A percentile compares a stretch with the other conserved stretches of the same genome.
Evolutionary conservation across 257 asterid species (phyloP).

Genomic region (Henckelia pumila): DNA sequence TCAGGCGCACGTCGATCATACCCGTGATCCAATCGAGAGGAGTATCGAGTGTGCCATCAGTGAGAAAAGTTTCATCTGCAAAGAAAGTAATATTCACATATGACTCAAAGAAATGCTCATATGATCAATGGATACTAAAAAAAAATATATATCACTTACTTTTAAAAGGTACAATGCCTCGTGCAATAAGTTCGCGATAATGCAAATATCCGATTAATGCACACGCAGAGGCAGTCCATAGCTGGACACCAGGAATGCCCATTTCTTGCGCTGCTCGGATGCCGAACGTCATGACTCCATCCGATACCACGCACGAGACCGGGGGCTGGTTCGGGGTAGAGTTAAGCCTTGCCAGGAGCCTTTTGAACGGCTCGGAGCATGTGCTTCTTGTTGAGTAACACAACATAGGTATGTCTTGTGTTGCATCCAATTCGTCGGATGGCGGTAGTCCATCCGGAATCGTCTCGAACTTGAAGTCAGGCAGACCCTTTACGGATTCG

Average conservation of each 20-base stretch:
- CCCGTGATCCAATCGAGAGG: constrained; percentile 50
- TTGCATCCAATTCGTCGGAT: constrained; percentile 33
- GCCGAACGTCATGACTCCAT: constrained; percentile 49
- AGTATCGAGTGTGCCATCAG: constrained; percentile 51
- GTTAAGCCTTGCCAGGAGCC: constrained; percentile 33
- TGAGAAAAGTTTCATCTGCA: constrained; percentile 45
- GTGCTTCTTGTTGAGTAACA: constrained; percentile 30
- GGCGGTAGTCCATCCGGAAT: constrained; percentile 52
- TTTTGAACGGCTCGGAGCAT: constrained; percentile 41
- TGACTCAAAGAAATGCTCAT: not conserved
- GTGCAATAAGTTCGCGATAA: constrained; percentile 28
- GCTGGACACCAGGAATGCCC: constrained; percentile 46
- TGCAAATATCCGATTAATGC: constrained; percentile 45
- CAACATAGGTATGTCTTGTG: constrained; percentile 36
- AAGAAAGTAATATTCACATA: too few species aligned
- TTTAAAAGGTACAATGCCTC: constrained; percentile 47
- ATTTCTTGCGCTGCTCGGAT: constrained; percentile 43
- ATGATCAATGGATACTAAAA: not conserved
- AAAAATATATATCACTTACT: constrained; percentile 36
- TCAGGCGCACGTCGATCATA: constrained; percentile 39
- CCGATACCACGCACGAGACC: constrained; percentile 40
- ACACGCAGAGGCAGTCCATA: constrained; percentile 57
- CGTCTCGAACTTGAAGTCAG: constrained; percentile 45
- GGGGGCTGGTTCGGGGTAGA: constrained; percentile 30
- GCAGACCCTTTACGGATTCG: constrained; percentile 39